Conservation (phyloP, 257 asterid genomes). For the Dorcoceras hygrometricum region DNA sequence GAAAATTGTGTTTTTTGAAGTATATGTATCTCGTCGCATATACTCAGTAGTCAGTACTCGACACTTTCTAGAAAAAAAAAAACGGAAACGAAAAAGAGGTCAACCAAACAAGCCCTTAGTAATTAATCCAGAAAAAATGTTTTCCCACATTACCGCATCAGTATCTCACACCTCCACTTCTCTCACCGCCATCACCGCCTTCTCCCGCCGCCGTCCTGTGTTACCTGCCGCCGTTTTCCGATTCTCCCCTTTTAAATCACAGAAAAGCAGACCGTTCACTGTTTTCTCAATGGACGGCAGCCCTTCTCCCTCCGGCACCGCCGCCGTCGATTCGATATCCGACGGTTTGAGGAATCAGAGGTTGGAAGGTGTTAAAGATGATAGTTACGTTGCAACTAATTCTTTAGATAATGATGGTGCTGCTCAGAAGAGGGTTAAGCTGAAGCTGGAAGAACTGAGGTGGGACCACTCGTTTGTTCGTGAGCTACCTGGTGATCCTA, state of each 20-base stretch:
- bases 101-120: conserved; percentile 16
- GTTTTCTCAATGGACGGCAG: conserved; percentile 53
- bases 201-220: conserved; percentile 32
- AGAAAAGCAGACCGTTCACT: conserved; percentile 32
- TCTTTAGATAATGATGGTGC: conserved; percentile 5
- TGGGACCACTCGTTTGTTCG: conserved; percentile 92
- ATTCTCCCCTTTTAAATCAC: conserved; percentile 31
- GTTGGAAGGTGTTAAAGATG: conserved; percentile 28
- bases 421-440: conserved; percentile 29
- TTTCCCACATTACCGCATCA: conserved; percentile 46
- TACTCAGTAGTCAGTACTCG: too few species aligned
- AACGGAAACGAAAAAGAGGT: background rate
- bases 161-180: conserved; percentile 39
- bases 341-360: conserved; percentile 59
- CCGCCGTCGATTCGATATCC: conserved; percentile 61
- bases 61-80: conserved; percentile 2
- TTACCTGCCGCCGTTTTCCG: conserved; percentile 31
- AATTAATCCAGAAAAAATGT: conserved; percentile 25
- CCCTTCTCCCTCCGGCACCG: conserved; percentile 29
- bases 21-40: too few species aligned
- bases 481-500: conserved; percentile 82
- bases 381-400: background rate
- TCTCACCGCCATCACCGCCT: conserved; percentile 43
- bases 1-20: too few species aligned
- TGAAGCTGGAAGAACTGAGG: conserved; percentile 74